Percentiles rank a stretch among this genome's conserved stretches.
These are phyloP conservation scores for Aspergillus hancockii DNA, from an alignment of 495 filamentous ascomycete genomes.

Conservation along the genomic window DNA sequence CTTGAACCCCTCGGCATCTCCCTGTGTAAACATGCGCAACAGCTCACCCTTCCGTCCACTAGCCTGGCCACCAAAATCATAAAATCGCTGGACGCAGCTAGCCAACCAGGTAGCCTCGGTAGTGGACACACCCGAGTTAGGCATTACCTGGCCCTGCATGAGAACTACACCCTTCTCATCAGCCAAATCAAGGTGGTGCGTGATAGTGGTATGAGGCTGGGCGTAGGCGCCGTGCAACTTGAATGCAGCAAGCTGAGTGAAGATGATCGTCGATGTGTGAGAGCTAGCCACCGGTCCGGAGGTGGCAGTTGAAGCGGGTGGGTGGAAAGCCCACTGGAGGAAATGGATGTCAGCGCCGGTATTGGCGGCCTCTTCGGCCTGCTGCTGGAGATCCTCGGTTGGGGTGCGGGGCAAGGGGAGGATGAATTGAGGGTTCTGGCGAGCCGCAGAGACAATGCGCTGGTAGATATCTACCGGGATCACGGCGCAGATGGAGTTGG, in stretches of 20 bases:
- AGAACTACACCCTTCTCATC: conserved; percentile 74
- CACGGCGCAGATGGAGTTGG: conserved; percentile 75
- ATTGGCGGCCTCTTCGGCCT: conserved; percentile 27
- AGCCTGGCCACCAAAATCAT: conserved; percentile 63
- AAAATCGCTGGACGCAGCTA: conserved; percentile 96
- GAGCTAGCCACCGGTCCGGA: conserved; percentile 40
- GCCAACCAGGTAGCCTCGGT: conserved; percentile 84
- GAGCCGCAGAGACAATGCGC: conserved; percentile 66
- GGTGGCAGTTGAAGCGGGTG: conserved; percentile 60
- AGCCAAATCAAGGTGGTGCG: conserved; percentile 81
- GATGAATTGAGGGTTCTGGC: conserved; percentile 81
- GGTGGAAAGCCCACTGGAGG: conserved; percentile 72
- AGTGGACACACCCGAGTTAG: conserved; percentile 72
- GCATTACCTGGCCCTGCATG: conserved; percentile 77
- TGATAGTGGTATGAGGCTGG: conserved; percentile 88
- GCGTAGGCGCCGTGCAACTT: conserved; percentile 88
- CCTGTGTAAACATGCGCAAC: conserved; percentile 77
- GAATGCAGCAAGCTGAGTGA: conserved; percentile 89
- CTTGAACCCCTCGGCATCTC: conserved; percentile 70
- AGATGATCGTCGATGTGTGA: conserved; percentile 77
- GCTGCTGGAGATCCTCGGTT: conserved; percentile 24
- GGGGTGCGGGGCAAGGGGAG: conserved; percentile 76
- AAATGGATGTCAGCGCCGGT: conserved; percentile 49
- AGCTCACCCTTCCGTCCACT: conserved; percentile 58
- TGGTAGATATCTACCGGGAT: conserved; percentile 72